Evolutionary conservation across 352 stramenopile species (phyloP).

Genomic region (Plasmopara halstedii): DNA sequence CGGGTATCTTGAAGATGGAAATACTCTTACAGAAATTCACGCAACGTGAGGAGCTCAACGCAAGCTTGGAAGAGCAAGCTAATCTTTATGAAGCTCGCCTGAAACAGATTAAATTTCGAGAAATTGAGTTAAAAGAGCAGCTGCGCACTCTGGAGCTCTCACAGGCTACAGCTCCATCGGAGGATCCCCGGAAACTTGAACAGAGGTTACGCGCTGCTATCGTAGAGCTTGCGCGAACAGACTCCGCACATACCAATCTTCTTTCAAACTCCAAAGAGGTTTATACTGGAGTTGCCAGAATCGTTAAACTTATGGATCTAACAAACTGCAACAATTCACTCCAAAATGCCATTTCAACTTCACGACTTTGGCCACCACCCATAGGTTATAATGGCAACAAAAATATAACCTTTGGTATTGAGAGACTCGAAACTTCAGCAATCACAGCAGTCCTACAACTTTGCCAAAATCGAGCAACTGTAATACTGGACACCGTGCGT

Average conservation of each 20-base stretch:
- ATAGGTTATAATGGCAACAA: conserved; percentile 41
- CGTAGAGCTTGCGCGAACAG: conserved; percentile 52
- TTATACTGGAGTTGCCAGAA: conserved; percentile 48
- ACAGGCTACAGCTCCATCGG: conserved; percentile 34
- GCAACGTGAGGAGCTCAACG: conserved; percentile 68
- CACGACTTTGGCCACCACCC: conserved; percentile 52
- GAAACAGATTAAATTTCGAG: conserved; percentile 74
- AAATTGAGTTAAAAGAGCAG: conserved; percentile 65
- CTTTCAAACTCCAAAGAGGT: conserved; percentile 75
- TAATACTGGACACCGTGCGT: conserved; percentile 70
- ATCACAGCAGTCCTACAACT: conserved; percentile 62
- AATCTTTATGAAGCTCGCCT: conserved; percentile 71
- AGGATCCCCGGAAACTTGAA: conserved; percentile 64
- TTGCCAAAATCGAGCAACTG: conserved; percentile 56
- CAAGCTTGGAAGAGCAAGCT: conserved; percentile 74
- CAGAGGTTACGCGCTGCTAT: conserved; percentile 64
- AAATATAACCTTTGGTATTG: conserved; percentile 55
- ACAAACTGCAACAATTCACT: conserved; percentile 55
- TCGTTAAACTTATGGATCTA: conserved; percentile 70
- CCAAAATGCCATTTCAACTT: conserved; percentile 50
- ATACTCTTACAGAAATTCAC: conserved; percentile 74
- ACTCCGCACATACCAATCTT: conserved; percentile 56
- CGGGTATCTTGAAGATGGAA: conserved; percentile 69
- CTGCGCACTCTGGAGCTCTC: conserved; percentile 54
- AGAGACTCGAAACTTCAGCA: conserved; percentile 49